phyloP scores from a whole-genome alignment of 169 alveolate species.

The Blepharisma undulans region DNA sequence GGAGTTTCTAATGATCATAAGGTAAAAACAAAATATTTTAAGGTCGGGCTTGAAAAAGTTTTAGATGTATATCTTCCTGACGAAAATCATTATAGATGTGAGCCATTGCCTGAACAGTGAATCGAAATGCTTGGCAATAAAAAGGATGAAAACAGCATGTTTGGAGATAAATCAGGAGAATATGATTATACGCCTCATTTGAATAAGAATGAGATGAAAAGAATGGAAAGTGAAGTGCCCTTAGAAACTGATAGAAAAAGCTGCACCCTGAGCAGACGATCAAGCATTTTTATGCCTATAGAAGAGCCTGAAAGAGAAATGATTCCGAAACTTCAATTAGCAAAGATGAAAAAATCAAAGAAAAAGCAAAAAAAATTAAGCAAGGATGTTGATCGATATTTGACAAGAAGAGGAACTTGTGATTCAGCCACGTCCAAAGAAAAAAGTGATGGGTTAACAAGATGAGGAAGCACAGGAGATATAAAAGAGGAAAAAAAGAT shows the following conservation, averaged over 20 bases:
- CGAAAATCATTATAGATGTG: not conserved
- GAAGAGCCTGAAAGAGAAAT: not conserved
- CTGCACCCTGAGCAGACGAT: not conserved
- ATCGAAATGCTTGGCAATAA: not conserved
- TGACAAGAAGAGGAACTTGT: not conserved
- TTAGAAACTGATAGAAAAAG: not conserved
- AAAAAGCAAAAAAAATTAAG: not conserved
- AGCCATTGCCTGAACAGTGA: not conserved
- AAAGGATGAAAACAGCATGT: not conserved
- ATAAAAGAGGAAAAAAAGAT: not conserved
- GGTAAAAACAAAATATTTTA: not conserved
- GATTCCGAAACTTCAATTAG: not conserved
- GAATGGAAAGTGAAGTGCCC: not conserved
- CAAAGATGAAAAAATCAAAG: not conserved
- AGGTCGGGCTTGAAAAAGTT: not conserved
- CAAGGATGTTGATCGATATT: not conserved
- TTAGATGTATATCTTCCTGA: not conserved
- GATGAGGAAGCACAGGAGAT: not conserved
- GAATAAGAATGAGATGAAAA: not conserved
- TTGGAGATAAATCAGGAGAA: not conserved
- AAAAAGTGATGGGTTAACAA: not conserved
- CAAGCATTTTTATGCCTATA: not conserved
- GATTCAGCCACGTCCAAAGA: not conserved
- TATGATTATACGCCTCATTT: not conserved
- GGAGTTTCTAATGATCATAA: not conserved